phyloP scores from a whole-genome alignment of 1,284 basidiomycete genomes.

The Pseudozyma sp. region DNA sequence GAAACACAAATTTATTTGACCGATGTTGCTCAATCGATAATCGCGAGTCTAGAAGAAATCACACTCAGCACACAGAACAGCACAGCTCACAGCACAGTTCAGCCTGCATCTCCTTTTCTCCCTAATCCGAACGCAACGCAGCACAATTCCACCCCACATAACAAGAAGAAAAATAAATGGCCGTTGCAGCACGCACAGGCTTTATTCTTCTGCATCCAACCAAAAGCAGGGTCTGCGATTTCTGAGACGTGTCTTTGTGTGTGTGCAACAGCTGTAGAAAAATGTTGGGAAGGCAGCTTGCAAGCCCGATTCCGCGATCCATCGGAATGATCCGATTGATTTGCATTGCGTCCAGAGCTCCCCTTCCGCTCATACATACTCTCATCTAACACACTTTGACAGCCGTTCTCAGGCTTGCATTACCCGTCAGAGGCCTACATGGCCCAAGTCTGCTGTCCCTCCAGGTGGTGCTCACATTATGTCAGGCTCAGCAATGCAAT shows the following conservation, averaged over 20 bases:
- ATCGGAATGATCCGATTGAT: too few relatives aligned
- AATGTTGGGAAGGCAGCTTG: too few relatives aligned
- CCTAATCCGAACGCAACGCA: constrained; percentile 19
- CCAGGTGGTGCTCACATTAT: neutral
- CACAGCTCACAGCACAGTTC: too few relatives aligned
- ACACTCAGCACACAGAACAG: neutral
- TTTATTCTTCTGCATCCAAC: neutral
- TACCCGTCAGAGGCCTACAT: too few relatives aligned
- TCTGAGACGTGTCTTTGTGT: neutral
- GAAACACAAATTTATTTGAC: constrained; percentile 8
- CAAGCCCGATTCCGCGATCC: too few relatives aligned
- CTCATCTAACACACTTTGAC: too few relatives aligned
- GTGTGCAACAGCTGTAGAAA: too few relatives aligned
- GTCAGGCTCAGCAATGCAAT: neutral
- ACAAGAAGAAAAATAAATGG: constrained; percentile 18
- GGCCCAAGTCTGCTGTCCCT: neutral
- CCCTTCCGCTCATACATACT: neutral
- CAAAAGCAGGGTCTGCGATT: constrained; percentile 2
- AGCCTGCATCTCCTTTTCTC: constrained; percentile 14
- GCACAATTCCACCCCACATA: constrained; percentile 16
- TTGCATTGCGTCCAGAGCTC: neutral
- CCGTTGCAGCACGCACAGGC: constrained; percentile 9
- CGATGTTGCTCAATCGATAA: constrained; percentile 33
- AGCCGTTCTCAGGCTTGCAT: too few relatives aligned
- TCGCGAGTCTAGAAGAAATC: constrained; percentile 24